Evolutionary conservation across 768 basidiomycete species (phyloP), one percentile per base, ranked within the genome.

Genomic region (Gyrodon lividus): DNA sequence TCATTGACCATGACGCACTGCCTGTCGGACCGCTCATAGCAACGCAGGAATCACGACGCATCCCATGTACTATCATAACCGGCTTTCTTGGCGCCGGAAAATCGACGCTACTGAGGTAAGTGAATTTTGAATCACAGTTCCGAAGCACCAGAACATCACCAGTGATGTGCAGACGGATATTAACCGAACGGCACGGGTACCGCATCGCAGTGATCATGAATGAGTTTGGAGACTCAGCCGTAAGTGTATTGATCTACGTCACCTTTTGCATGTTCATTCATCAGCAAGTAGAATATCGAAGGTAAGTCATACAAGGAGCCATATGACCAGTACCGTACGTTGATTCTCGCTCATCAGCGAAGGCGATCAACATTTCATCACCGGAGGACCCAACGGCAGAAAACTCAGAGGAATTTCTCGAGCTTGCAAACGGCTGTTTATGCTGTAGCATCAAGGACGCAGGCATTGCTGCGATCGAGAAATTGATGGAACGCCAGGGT

Each of bases 141-240:
- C 5, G 13, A 34, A 24, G 20, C 22, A 31, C 13, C 31, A 31
- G 31, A 31, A 31, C 12, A 26, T 34, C 30, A 48, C 34, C 9
- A n/a, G 51, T 52, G 40, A 33, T 3, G 7, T 20, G 16, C 56
- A 89, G 86, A 59, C 86, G 94, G 28, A 95, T 98, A 60, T 73
- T 98, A 54, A 96, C 90, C 12, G 92, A 93, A 63, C 78, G 85
- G 34, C 96, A 98, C 78, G 95, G 96, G 3, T 93, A 94, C 64
- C 83, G 89, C 33, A 97, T 99, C 50, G 96, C 96, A 5, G 96
- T 99, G 19, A 97, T 96, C 56, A 94, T 97, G 92, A 97, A 96
- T 63, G 93, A 95, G 70, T 98, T 98, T 65, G 96, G 93, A 8
- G 94, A 97, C 65, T 94, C 94, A 17, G 91, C 92, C 60, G 89